Base-by-base conservation (phyloP, 129 eudicot genomes). In the Rutidosis leptorrhynchoides region DNA sequence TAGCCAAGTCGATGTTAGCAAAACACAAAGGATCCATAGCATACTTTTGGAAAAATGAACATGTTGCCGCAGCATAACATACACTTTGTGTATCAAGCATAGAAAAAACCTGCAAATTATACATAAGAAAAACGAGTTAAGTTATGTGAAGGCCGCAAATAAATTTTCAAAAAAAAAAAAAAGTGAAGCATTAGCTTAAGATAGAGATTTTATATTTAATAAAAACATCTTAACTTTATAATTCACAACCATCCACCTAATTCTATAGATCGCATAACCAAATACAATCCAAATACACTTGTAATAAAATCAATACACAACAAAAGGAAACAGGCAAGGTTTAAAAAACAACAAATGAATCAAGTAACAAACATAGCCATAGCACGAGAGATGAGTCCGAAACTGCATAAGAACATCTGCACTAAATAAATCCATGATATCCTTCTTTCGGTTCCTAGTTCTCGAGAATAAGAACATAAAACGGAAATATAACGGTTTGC, bases 21-120 rank as follows among this genome's bases (percentile, higher is more conserved):
- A 75, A 90, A 77, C 97, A 90, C 65, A 74, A 17, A 28, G 95
- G 97, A 62, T 90, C 97, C 68, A 57, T 74, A n/a, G 91, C 82
- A 78, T 91, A 86, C 77, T 84, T 90, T 22, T 74, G 79, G 58
- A 90, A 90, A 54, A 90, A 86, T 21, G 84, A 79, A 68, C 97
- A 86, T 0, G 97, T 58, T 27, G 97, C 91, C 10, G 89, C 89
- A 42, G 85, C 91, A 73, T 84, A 66, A 61, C 87, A 86, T 30
- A 90, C 79, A 11, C 89, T 86, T 75, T 86, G 91, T 0, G 91
- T 86, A 75, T 90, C 95, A 58, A 86, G 89, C 85, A 82, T 63
- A 1, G 97, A 80, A 49, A 90, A 86, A 19, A 90, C 84, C 97
- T 86, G 71, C 54, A 73, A 21, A 68, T 59, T 72, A 43, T 65